phyloP scores from a whole-genome alignment of 805 yeast species.

The Candida khao-thaluensis region DNA sequence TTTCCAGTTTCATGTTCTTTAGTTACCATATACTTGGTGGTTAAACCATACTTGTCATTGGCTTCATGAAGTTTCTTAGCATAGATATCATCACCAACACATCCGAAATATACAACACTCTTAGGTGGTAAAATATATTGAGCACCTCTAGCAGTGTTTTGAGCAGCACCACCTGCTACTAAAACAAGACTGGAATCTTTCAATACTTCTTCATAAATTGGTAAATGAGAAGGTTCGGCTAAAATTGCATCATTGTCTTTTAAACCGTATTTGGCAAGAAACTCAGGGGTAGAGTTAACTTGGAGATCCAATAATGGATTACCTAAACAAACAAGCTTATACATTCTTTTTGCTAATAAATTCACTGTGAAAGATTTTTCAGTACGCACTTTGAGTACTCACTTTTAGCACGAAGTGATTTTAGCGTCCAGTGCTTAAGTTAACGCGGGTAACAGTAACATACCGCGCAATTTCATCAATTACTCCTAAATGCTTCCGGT shows the following conservation, averaged over 20 bases:
- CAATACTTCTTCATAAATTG: constrained; percentile 80
- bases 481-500: constrained; percentile 3
- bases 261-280: constrained; percentile 75
- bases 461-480: no score
- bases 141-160: constrained; percentile 98
- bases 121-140: constrained; percentile 81
- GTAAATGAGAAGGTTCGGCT: constrained; percentile 78
- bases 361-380: constrained; percentile 3
- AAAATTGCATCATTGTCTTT: constrained; percentile 94
- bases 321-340: constrained; percentile 79
- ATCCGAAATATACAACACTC: constrained; percentile 91
- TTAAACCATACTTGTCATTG: constrained; percentile 84
- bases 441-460: no score
- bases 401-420: no score
- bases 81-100: constrained; percentile 91
- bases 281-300: constrained; percentile 65
- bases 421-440: no score
- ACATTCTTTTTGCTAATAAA: constrained; percentile 38
- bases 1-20: constrained; percentile 84
- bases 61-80: constrained; percentile 79
- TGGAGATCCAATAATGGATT: constrained; percentile 90
- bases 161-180: constrained; percentile 99
- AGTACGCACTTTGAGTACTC: no score
- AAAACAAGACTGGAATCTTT: constrained; percentile 57
- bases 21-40: constrained; percentile 81